Evolutionary conservation across 169 alveolate species (phyloP).

Genomic region (Besnoitia besnoiti): DNA sequence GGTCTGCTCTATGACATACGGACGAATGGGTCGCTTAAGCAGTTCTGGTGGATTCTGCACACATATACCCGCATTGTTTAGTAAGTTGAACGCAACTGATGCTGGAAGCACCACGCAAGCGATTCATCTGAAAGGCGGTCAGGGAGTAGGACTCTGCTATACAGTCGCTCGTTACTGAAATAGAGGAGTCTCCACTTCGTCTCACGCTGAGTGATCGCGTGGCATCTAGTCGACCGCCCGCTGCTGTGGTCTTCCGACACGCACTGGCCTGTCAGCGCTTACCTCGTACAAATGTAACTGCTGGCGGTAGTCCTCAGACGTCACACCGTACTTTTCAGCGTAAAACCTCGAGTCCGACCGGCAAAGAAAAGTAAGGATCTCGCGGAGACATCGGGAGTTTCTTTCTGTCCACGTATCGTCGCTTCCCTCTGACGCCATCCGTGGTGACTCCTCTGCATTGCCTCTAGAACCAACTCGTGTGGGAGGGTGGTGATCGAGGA

Average conservation of each 20-base stretch:
- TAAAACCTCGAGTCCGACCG: constrained; percentile 61
- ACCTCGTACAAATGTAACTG: constrained; percentile 30
- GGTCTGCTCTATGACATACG: constrained; percentile 63
- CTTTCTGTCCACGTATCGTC: background rate
- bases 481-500: constrained; percentile 49
- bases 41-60: constrained; percentile 40
- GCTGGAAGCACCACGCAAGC: no score
- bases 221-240: no score
- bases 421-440: background rate
- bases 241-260: no score
- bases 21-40: background rate
- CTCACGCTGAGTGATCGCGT: no score
- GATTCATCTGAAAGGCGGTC: no score
- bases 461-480: background rate
- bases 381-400: constrained; percentile 53
- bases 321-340: constrained; percentile 48
- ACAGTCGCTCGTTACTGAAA: no score
- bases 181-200: no score
- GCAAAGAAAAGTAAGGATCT: constrained; percentile 50
- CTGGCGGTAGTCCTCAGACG: constrained; percentile 46
- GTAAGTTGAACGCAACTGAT: no score
- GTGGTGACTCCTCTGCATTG: background rate
- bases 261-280: no score
- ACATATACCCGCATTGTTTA: background rate
- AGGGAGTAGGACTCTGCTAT: no score